These are phyloP conservation scores for Echium plantagineum DNA, from an alignment of 257 asterid species.

Conservation along the genomic window DNA sequence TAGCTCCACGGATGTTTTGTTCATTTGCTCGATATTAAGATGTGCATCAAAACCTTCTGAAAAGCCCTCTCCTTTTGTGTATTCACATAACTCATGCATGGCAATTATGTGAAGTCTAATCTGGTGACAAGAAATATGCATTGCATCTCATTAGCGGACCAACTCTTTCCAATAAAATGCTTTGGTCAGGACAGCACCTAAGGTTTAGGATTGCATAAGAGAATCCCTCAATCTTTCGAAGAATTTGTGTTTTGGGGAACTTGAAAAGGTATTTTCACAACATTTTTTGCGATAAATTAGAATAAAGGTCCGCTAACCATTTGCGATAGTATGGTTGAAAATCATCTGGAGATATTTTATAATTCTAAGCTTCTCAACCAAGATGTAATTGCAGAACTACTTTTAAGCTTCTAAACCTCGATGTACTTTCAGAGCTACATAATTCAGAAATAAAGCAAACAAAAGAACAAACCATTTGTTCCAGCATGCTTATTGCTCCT, in stretches of 20 bases:
- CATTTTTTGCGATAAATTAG: no score
- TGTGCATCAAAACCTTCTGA: slow-evolving; percentile 99
- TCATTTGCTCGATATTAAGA: slow-evolving; percentile 98
- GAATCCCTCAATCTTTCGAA: background rate
- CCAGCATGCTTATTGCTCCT: slow-evolving; percentile 83
- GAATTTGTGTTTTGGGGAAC: no score
- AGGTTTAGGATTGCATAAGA: background rate
- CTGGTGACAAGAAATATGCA: slow-evolving; percentile 35
- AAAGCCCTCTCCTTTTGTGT: slow-evolving; percentile 94
- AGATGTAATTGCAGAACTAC: no score
- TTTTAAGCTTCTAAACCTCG: background rate
- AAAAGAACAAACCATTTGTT: slow-evolving; percentile 70
- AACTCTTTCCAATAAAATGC: background rate
- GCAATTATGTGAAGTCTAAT: slow-evolving; percentile 95
- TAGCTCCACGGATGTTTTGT: slow-evolving; percentile 88
- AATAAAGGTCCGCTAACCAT: no score
- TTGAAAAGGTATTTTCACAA: no score
- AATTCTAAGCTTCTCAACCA: no score
- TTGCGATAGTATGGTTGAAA: background rate
- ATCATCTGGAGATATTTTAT: background rate
- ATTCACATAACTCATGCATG: slow-evolving; percentile 97
- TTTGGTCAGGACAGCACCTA: background rate
- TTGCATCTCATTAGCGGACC: background rate
- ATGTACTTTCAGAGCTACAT: background rate
- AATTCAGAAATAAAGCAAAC: background rate